These are phyloP conservation scores for Coemansia sp. DNA, from an alignment of 192 early-diverging fungal species.

Conservation along the genomic window DNA sequence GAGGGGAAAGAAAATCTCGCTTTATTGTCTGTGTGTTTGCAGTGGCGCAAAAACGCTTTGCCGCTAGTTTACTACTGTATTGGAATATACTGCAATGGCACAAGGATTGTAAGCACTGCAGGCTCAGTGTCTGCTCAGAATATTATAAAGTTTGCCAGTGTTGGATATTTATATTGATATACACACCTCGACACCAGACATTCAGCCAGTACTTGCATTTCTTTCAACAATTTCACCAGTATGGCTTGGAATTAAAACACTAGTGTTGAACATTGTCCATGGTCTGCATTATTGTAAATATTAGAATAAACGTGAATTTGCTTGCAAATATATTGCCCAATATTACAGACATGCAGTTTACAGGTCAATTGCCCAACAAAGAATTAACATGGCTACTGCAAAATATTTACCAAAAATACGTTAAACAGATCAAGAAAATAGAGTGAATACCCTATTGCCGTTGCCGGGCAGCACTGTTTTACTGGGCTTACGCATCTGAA, in stretches of 20 bases:
- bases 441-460: background rate
- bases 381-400: background rate
- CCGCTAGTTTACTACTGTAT: background rate
- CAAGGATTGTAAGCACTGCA: background rate
- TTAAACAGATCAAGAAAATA: background rate
- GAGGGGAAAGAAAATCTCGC: no score
- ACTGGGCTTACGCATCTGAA: background rate
- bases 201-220: background rate
- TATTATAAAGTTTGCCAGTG: background rate
- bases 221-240: background rate
- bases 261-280: background rate
- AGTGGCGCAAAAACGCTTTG: background rate
- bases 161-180: background rate
- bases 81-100: background rate
- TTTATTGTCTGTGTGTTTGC: background rate
- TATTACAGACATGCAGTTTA: background rate
- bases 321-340: background rate
- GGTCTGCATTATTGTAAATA: fast-evolving
- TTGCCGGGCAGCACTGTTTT: background rate
- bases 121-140: background rate
- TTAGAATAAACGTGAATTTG: background rate
- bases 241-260: background rate
- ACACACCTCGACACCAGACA: background rate
- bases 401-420: background rate
- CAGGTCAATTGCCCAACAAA: background rate